Base-by-base conservation (phyloP, 306 rosid species). In the Trichosanthes cucumerina region DNA sequence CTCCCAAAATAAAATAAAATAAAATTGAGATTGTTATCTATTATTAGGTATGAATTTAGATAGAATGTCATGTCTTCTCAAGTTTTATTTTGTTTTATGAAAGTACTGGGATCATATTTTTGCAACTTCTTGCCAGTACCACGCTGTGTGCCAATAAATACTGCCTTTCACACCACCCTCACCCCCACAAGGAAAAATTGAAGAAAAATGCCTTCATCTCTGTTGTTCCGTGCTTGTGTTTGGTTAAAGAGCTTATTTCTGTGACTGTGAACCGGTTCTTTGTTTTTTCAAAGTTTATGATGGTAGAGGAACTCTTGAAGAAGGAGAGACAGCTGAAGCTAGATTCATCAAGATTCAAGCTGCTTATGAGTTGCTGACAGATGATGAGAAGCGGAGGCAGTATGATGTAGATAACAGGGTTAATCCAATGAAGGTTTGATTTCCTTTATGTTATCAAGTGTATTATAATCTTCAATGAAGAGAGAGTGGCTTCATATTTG, bases 281-380 rank as follows among this genome's bases (percentile, higher is more conserved):
- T 54, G 10, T 36, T 46, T 78, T 56, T 79, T 53, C 38, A 18
- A 59, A 91, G 98, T 93, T 57, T 93, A 93, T 81, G 80, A 95
- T 83, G 97, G 97, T 60, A 90, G 91, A 88, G 97, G 98, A 78
- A 90, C 88, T 34, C 93, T 92, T 21, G 96, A 91, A 84, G 97
- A 92, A 82, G 97, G 96, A 78, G 98, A 95, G 86, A 95, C 97
- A 54, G 91, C 97, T 57, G 98, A 89, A 84, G 88, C 92, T 82
- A 92, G 97, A 80, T 92, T 94, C 85, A 94, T 94, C 58, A 94
- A 94, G 89, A 89, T 95, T 83, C 97, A 92, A 91, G 97, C 98
- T 77, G 97, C 98, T 75, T 95, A 95, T 82, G 98, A 95, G 84
- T 81, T 95, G 86, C 93, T 92, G 38, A 66, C 86, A 54, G 96